Evolutionary conservation across 2,329 filamentous ascomycete species (phyloP).

Genomic region (Pseudofabraea citricarpa): DNA sequence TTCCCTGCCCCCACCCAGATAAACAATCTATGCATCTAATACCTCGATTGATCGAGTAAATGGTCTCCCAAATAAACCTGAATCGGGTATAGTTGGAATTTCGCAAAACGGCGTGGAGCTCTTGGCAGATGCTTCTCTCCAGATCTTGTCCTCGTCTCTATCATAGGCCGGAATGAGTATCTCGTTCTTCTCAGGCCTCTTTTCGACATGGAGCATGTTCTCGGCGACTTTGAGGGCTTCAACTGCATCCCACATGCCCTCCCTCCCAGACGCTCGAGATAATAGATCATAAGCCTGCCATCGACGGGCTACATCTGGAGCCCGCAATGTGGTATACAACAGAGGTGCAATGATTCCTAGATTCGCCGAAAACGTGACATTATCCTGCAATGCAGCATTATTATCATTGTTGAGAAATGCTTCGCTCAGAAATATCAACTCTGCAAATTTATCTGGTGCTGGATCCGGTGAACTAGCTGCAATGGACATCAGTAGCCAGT

Average conservation of each 20-base stretch:
- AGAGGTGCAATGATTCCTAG: conserved; percentile 22
- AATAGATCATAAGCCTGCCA: conserved; percentile 17
- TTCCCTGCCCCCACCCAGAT: too few species aligned
- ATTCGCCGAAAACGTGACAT: conserved; percentile 21
- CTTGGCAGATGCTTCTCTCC: too few species aligned
- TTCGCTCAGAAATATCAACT: conserved; percentile 18
- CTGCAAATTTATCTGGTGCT: conserved; percentile 14
- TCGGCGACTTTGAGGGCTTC: conserved; percentile 16
- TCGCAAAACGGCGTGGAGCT: too few species aligned
- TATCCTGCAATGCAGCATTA: conserved; percentile 2
- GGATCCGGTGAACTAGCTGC: conserved; percentile 10
- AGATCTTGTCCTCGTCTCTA: not conserved
- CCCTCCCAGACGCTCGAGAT: conserved; percentile 14
- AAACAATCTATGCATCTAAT: too few species aligned
- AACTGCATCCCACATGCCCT: conserved; percentile 24
- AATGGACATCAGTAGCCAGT: conserved; percentile 18
- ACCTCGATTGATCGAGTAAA: too few species aligned
- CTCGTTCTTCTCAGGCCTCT: not conserved
- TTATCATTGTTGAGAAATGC: conserved; percentile 7
- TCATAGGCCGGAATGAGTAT: not conserved
- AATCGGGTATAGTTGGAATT: too few species aligned
- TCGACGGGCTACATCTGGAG: conserved; percentile 8
- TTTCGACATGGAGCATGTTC: conserved; percentile 19
- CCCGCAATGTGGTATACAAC: conserved; percentile 17
- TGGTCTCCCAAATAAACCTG: too few species aligned